phyloP scores from a whole-genome alignment of 2,329 filamentous ascomycete genomes.

The Aspergillus sp. region DNA sequence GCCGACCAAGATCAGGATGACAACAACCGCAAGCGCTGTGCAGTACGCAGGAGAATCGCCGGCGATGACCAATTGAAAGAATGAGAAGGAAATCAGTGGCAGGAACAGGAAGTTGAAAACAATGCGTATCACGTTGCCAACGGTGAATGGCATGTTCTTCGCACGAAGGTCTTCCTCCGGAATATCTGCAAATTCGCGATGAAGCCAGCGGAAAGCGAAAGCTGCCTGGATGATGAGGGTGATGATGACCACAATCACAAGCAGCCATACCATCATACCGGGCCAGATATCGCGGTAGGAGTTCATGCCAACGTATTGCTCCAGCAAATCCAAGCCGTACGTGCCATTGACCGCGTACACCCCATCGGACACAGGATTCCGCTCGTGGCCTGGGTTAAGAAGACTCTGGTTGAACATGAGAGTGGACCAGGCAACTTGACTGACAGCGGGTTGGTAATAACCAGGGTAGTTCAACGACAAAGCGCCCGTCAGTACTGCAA shows the following conservation, averaged over 20 bases:
- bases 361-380: constrained; percentile 71
- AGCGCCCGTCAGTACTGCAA: constrained; percentile 81
- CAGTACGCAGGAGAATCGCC: constrained; percentile 65
- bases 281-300: constrained; percentile 82
- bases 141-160: constrained; percentile 86
- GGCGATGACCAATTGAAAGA: constrained; percentile 86
- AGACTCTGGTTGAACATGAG: constrained; percentile 94
- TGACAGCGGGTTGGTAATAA: constrained; percentile 88
- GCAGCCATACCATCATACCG: constrained; percentile 87
- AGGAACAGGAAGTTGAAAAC: constrained; percentile 91
- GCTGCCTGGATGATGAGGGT: constrained; percentile 71
- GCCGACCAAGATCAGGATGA: constrained; percentile 69
- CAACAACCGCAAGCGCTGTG: constrained; percentile 71
- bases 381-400: constrained; percentile 66
- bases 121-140: constrained; percentile 77
- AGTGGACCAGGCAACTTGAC: constrained; percentile 81
- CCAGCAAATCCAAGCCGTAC: constrained; percentile 76
- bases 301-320: constrained; percentile 79
- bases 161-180: constrained; percentile 83
- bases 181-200: constrained; percentile 67
- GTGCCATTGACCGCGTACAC: constrained; percentile 78
- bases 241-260: constrained; percentile 69
- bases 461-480: constrained; percentile 87
- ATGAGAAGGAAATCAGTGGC: constrained; percentile 79
- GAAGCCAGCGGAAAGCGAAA: constrained; percentile 74